phyloP scores from a whole-genome alignment of 2,329 filamentous ascomycete species.

The Purpureocillium takamizusanense region DNA sequence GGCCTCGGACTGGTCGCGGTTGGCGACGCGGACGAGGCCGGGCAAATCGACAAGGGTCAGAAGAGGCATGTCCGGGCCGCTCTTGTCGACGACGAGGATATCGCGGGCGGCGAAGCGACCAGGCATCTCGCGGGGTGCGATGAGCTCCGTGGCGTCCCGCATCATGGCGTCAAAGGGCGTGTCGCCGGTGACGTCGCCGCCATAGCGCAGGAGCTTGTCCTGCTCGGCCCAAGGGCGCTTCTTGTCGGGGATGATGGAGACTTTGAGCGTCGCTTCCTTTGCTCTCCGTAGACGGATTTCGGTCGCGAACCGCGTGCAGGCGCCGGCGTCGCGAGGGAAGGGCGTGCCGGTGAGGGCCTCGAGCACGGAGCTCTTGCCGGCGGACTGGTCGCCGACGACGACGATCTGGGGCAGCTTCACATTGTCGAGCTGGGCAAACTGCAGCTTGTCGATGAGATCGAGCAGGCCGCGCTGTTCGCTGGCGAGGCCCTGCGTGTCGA shows the following conservation, averaged over 20 bases:
- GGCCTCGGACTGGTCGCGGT: conserved; percentile 40
- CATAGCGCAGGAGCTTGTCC: conserved; percentile 35
- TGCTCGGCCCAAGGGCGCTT: conserved; percentile 36
- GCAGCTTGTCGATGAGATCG: conserved; percentile 48
- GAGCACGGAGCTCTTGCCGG: conserved; percentile 55
- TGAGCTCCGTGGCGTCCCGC: conserved; percentile 39
- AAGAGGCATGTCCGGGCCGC: conserved; percentile 48
- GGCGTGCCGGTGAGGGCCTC: conserved; percentile 55
- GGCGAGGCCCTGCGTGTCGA: conserved; percentile 39
- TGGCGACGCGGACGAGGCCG: conserved; percentile 45
- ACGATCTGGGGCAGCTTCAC: conserved; percentile 51
- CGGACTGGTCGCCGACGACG: conserved; percentile 55
- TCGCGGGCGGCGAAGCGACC: conserved; percentile 42
- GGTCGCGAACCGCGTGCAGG: conserved; percentile 54
- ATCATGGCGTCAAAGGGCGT: conserved; percentile 41
- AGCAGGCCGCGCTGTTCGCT: conserved; percentile 47
- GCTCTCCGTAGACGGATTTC: conserved; percentile 46
- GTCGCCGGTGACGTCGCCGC: conserved; percentile 33
- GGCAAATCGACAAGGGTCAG: conserved; percentile 55
- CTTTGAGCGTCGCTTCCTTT: conserved; percentile 32
- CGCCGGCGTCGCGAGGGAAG: conserved; percentile 49
- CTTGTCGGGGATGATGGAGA: conserved; percentile 48
- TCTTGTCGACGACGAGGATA: conserved; percentile 49
- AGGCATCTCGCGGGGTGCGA: conserved; percentile 39
- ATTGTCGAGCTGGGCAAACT: conserved; percentile 42